Base-by-base conservation (phyloP, 2,329 filamentous ascomycete species). In the Aphanoascus verrucosus region DNA sequence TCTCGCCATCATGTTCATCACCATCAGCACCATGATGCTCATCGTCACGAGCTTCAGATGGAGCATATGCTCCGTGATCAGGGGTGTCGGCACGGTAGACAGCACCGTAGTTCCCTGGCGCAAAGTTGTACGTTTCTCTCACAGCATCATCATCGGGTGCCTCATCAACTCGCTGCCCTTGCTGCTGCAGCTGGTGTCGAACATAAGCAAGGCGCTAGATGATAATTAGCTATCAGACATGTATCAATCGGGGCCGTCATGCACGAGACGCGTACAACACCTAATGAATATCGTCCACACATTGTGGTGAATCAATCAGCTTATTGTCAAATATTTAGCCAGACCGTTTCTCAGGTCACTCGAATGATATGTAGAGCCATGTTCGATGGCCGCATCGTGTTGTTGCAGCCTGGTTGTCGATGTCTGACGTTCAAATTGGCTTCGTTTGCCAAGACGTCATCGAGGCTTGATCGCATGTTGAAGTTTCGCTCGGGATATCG, bases 101-200 rank as follows among this genome's bases (percentile, higher is more conserved):
- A 20, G 93, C 75, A 34, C 93, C 91, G 63, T 85, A 78, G 57
- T 88, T 86, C 0, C 90, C 86, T 0, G 93, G 93, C 0, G 91
- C 88, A 65, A 98, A 94, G 67, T 97, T 97, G 72, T 94, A 95
- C 35, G 80, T 88, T 64, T 88, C 85, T 37, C 86, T 80, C 34
- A 82, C 72, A 45, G 74, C 79, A 15, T 87, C 81, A 60, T 94
- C 87, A 3, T 79, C 78, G 0, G 87, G 86, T 0, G 79, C 81
- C 54, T 88, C 81, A 54, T 84, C 77, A 2, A 88, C 81, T 1
- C 77, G 78, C 80, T 94, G 86, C 57, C 84, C 76, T 61, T 88
- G 79, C 35, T 88, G 77, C 62, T 86, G 78, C 5, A 96, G 74
- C 66, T 85, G 82, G 53, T 77, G 79, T 50, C 85, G 84, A 55